phyloP scores from a whole-genome alignment of 1,284 basidiomycete genomes.

The Microbotryum scabiosae region DNA sequence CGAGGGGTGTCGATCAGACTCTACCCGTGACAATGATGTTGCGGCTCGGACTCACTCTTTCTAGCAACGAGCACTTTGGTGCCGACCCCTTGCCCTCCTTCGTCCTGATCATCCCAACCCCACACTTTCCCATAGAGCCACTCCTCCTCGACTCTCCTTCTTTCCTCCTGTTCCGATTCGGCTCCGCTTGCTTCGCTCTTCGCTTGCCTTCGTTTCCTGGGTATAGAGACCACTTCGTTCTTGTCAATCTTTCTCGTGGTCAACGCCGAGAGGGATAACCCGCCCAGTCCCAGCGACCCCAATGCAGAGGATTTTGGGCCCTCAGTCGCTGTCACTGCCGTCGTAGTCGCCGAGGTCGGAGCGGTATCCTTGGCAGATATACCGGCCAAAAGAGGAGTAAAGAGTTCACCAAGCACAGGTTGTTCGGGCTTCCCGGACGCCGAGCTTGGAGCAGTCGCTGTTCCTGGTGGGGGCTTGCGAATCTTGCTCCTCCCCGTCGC shows the following conservation, averaged over 20 bases:
- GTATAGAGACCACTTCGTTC: conserved; percentile 24
- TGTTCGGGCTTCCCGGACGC: neutral
- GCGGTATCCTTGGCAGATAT: neutral
- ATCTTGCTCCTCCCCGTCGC: conserved; percentile 10
- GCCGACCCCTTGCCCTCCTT: conserved; percentile 55
- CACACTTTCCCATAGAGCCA: conserved; percentile 51
- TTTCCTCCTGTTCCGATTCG: conserved; percentile 5
- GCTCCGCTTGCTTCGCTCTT: neutral
- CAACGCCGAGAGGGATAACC: conserved; percentile 7
- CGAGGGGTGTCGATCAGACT: conserved; percentile 3
- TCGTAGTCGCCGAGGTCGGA: neutral
- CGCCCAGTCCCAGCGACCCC: conserved; percentile 1
- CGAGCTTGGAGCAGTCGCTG: neutral
- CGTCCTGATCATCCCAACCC: conserved; percentile 51
- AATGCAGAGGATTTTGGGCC: neutral
- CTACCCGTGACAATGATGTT: neutral
- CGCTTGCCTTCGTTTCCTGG: conserved; percentile 7
- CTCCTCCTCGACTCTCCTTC: conserved; percentile 12
- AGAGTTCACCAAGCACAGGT: conserved; percentile 23
- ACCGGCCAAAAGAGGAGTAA: conserved; percentile 11
- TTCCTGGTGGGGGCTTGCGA: conserved; percentile 6
- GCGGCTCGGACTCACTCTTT: conserved; percentile 56
- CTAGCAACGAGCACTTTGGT: conserved; percentile 65
- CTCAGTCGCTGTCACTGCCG: neutral
- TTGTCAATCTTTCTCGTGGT: conserved; percentile 26